Percentiles rank a stretch among this genome's conserved stretches.
Conservation (phyloP, 1,139 yeast species). For the Diutina rugosa region DNA sequence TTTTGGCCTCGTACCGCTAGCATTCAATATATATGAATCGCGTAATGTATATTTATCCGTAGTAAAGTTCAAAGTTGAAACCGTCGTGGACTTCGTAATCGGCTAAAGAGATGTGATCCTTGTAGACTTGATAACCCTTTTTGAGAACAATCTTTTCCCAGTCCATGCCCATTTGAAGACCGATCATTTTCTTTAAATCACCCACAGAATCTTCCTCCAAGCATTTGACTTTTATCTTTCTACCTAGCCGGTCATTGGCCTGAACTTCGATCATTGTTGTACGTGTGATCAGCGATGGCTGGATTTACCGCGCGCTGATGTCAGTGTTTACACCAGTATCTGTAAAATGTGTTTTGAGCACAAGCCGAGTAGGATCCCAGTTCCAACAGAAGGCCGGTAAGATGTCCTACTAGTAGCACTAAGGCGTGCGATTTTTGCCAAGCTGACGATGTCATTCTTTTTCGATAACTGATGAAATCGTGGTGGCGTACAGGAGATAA, state of each 20-base stretch:
- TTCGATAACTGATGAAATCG: not conserved
- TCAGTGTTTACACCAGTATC: not conserved
- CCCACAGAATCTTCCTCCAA: slow-evolving; percentile 80
- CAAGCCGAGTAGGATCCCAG: not conserved
- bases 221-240: slow-evolving; percentile 78
- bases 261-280: slow-evolving; percentile 8
- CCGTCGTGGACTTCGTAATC: slow-evolving; percentile 94
- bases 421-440: too few relatives aligned
- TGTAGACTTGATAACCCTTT: slow-evolving; percentile 69
- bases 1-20: not conserved
- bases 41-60: slow-evolving; percentile 20
- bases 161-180: slow-evolving; percentile 71
- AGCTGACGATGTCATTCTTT: not conserved
- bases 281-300: not conserved
- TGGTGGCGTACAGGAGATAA: not conserved
- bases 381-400: not conserved
- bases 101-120: slow-evolving; percentile 80
- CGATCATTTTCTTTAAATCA: slow-evolving; percentile 76
- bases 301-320: not conserved
- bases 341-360: not conserved
- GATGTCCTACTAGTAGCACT: too few relatives aligned
- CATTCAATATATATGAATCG: not conserved
- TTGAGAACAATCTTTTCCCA: slow-evolving; percentile 53
- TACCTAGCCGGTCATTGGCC: slow-evolving; percentile 47
- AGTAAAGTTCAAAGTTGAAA: slow-evolving; percentile 73